phyloP scores from a whole-genome alignment of 1,284 basidiomycete species.

The Trametes pubescens region DNA sequence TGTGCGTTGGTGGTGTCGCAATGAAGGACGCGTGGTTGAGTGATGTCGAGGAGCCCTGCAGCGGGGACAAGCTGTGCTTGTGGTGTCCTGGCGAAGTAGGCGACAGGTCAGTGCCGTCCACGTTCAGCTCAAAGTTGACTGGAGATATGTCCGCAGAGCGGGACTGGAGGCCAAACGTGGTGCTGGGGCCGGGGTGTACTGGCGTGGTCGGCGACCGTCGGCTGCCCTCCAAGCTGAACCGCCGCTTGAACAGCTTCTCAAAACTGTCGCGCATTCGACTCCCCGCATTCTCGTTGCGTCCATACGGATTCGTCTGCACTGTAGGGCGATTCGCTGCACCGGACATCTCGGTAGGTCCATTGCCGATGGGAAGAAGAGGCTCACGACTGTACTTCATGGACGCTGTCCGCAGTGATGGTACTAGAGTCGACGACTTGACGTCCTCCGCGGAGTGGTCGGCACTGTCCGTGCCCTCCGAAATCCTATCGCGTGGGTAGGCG shows the following conservation, averaged over 20 bases:
- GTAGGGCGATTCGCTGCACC: slow-evolving; percentile 37
- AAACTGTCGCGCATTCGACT: slow-evolving; percentile 60
- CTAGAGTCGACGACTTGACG: slow-evolving; percentile 32
- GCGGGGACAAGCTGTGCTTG: slow-evolving; percentile 37
- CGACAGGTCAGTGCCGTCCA: slow-evolving; percentile 28
- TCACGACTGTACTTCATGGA: slow-evolving; percentile 70
- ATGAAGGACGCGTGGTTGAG: slow-evolving; percentile 51
- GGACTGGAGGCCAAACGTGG: slow-evolving; percentile 29
- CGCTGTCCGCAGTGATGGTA: slow-evolving; percentile 41
- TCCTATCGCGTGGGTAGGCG: slow-evolving; percentile 35
- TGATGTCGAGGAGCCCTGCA: slow-evolving; percentile 35
- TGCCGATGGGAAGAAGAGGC: slow-evolving; percentile 64
- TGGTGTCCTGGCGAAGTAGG: slow-evolving; percentile 34
- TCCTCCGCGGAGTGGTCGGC: slow-evolving; percentile 43
- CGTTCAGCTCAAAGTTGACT: slow-evolving; percentile 39
- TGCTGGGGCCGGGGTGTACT: slow-evolving; percentile 33
- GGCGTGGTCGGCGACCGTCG: slow-evolving; percentile 38
- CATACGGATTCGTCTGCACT: slow-evolving; percentile 40
- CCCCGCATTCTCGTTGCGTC: slow-evolving; percentile 43
- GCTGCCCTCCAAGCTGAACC: slow-evolving; percentile 63
- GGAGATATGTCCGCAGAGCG: slow-evolving; percentile 39
- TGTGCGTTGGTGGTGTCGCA: slow-evolving; percentile 42
- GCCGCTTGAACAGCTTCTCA: slow-evolving; percentile 61
- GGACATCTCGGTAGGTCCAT: slow-evolving; percentile 32
- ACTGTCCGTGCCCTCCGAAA: slow-evolving; percentile 45